Percentiles rank a stretch among this genome's conserved stretches.
Conservation (phyloP, 345 rosid genomes). For the Gossypium bickii region DNA sequence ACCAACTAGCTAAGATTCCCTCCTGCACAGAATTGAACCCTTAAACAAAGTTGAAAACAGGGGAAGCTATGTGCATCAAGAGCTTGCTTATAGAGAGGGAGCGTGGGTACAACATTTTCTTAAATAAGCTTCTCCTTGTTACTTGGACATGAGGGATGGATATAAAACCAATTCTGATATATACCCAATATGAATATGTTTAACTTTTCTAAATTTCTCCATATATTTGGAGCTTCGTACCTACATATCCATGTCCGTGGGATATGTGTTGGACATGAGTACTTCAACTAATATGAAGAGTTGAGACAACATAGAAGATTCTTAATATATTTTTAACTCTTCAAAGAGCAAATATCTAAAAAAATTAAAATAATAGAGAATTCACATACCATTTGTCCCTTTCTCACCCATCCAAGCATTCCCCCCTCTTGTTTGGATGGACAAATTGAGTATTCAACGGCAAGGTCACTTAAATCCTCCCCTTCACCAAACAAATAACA, state of each 20-base stretch:
- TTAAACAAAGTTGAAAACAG: neutral
- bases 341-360: neutral
- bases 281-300: neutral
- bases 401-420: constrained; percentile 87
- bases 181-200: neutral
- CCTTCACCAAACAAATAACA: constrained; percentile 43
- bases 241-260: neutral
- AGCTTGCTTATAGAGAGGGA: neutral
- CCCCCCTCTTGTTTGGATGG: constrained; percentile 85
- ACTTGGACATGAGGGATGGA: no score
- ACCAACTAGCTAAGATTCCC: neutral
- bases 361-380: neutral
- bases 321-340: neutral
- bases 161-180: no score
- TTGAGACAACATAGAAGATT: neutral
- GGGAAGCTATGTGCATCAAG: neutral
- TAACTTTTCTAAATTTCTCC: neutral
- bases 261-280: neutral
- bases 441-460: constrained; percentile 72
- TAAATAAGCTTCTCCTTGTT: no score
- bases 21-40: neutral
- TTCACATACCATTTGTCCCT: constrained; percentile 77
- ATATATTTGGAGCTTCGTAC: neutral
- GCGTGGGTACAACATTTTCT: neutral
- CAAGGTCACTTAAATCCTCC: constrained; percentile 90